phyloP scores from a whole-genome alignment of 352 stramenopile species.

The Pythium aquatile region DNA sequence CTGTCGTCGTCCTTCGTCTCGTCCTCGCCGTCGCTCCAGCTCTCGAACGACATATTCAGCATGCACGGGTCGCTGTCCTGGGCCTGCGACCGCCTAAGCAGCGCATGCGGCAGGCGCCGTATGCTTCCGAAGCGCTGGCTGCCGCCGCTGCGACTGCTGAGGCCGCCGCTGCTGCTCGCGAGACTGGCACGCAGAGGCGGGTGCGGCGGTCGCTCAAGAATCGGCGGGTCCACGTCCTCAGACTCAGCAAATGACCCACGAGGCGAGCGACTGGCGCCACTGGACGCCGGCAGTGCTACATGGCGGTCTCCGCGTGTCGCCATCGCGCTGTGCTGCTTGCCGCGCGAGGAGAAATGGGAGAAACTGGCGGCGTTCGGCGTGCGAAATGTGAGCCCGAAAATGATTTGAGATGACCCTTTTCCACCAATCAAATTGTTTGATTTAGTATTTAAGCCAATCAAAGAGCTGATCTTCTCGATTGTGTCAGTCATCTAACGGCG shows the following conservation, averaged over 20 bases:
- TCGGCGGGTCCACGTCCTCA: conserved; percentile 2
- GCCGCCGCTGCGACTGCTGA: conserved; percentile 9
- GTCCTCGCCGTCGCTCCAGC: conserved; percentile 18
- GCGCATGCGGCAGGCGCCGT: background rate
- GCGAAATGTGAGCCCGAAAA: background rate
- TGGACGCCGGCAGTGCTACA: background rate
- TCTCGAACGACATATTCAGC: conserved; percentile 16
- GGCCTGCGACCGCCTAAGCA: conserved; percentile 11
- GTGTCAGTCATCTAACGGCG: background rate
- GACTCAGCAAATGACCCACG: conserved; percentile 8
- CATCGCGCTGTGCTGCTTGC: background rate
- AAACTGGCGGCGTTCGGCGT: background rate
- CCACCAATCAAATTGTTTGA: no score
- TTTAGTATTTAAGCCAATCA: conserved; percentile 12
- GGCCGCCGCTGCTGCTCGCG: conserved; percentile 15
- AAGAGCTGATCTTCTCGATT: background rate
- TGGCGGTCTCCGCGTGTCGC: background rate
- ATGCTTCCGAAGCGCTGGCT: conserved; percentile 1
- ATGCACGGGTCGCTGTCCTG: conserved; percentile 23
- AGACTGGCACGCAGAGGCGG: conserved; percentile 5
- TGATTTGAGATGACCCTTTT: background rate
- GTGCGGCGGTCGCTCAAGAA: background rate
- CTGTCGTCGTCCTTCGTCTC: conserved; percentile 8
- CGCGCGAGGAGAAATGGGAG: background rate
- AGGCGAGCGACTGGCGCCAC: background rate